Evolutionary conservation across 805 yeast genomes (phyloP), one percentile per base, ranked within the genome.

Genomic region (Barnettozyma vustinii): DNA sequence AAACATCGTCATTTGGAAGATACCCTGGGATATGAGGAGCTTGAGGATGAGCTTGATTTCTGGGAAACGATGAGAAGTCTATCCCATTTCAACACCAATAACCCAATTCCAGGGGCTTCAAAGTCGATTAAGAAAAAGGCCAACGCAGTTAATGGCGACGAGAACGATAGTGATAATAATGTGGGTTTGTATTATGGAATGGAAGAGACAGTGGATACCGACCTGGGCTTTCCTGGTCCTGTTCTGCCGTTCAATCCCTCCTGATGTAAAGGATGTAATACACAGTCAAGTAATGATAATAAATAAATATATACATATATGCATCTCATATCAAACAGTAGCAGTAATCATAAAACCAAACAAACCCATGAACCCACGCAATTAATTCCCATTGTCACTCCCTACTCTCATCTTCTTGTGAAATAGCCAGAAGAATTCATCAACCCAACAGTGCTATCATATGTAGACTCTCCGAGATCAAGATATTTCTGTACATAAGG

Each of bases 381-480:
- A n/a, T n/a, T n/a, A n/a, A n/a, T 39, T 26, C 27, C 33, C 16
- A 13, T 30, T 13, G 32, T 27, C 32, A 12, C 32, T 10, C 9
- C 16, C 33, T 13, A 30, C 12, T 30, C 21, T 39, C 18, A 39
- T 23, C 42, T 79, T 57, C 89, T 76, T 44, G 69, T 80, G 65
- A 91, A 94, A 67, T 84, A 88, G 18, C 79, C 76, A 1, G 96
- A 86, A 7, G 83, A 73, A 39, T 83, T 79, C 72, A 89, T 76
- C 55, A 80, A 72, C 4, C 86, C 84, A 10, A 85, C 83, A 19
- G 84, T 71, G 48, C 79, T 76, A 61, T 90, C 96, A 55, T 84
- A 81, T 2, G 85, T 69, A 65, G 81, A 80, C 61, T 94, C 99
- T n/a, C 99, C 99, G 26, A 83, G 62, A 46, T 81, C 85, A 53